These are phyloP conservation scores for Raphanus raphanistrum DNA, from an alignment of 345 rosid genomes.

Conservation along the genomic window DNA sequence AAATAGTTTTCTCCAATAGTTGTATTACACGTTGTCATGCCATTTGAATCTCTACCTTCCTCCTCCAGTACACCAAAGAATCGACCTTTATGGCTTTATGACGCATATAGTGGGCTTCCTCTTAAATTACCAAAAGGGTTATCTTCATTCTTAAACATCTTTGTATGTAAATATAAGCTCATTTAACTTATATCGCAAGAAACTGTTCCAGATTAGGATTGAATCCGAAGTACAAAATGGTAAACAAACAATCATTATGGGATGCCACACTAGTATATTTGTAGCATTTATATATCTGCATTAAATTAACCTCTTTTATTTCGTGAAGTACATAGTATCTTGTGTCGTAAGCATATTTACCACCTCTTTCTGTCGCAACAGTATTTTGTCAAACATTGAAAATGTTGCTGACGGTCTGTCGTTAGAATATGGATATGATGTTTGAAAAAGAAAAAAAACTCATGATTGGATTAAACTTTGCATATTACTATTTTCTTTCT, in stretches of 20 bases:
- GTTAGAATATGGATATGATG: not conserved
- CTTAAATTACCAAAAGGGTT: not conserved
- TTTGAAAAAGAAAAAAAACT: not conserved
- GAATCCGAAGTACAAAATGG: not conserved
- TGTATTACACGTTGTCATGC: not conserved
- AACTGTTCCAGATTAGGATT: not conserved
- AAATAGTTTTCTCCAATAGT: slow-evolving; percentile 5
- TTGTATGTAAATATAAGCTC: not conserved
- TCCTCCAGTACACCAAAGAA: slow-evolving; percentile 17
- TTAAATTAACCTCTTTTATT: not conserved
- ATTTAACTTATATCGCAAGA: not conserved
- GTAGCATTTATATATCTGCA: not conserved
- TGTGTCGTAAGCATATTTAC: not conserved
- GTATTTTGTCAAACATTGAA: not conserved
- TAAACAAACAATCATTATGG: not conserved
- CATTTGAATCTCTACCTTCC: slow-evolving; percentile 24
- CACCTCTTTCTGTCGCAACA: not conserved
- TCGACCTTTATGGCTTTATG: not conserved
- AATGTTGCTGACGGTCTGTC: not conserved
- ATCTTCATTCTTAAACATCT: not conserved
- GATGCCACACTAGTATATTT: not conserved
- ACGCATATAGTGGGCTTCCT: not conserved
- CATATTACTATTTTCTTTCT: not conserved
- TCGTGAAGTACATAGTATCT: not conserved
- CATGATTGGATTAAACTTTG: not conserved